Percentiles rank a stretch among this genome's conserved stretches.
These are phyloP conservation scores for Aegilops tauschii DNA, from an alignment of 176 grass and related monocot genomes.

Conservation along the genomic window DNA sequence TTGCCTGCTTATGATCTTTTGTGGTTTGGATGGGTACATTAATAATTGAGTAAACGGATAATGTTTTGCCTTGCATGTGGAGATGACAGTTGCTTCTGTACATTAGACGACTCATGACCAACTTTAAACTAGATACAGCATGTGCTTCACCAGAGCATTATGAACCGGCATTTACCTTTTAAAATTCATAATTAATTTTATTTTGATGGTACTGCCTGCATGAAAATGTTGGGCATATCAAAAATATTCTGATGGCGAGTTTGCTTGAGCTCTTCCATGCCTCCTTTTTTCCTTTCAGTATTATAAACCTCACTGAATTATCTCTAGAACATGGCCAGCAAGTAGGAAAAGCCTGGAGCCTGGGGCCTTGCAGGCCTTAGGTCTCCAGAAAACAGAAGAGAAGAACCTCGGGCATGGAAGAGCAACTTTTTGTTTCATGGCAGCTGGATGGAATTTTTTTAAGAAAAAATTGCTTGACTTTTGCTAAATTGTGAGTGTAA, in stretches of 20 bases:
- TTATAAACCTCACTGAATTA: slow-evolving; percentile 9
- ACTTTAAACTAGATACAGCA: background rate
- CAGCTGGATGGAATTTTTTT: background rate
- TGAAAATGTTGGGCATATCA: background rate
- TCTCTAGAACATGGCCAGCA: background rate
- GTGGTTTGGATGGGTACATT: background rate
- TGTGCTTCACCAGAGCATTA: background rate
- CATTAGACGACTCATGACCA: background rate
- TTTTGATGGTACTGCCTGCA: background rate
- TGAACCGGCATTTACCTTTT: background rate
- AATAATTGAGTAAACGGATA: background rate
- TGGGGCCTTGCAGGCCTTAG: background rate
- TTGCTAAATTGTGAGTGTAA: background rate
- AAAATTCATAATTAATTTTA: background rate
- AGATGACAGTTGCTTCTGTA: background rate
- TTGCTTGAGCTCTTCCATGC: background rate
- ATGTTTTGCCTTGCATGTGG: background rate
- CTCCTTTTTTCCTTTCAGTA: background rate
- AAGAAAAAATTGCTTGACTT: background rate
- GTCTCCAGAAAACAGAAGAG: background rate
- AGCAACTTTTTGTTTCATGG: background rate
- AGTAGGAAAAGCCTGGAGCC: background rate
- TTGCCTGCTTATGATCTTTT: background rate
- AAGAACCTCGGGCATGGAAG: background rate
- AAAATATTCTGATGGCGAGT: background rate